Conservation (phyloP, 2,329 filamentous ascomycete species). For the Clarireedia paspali region DNA sequence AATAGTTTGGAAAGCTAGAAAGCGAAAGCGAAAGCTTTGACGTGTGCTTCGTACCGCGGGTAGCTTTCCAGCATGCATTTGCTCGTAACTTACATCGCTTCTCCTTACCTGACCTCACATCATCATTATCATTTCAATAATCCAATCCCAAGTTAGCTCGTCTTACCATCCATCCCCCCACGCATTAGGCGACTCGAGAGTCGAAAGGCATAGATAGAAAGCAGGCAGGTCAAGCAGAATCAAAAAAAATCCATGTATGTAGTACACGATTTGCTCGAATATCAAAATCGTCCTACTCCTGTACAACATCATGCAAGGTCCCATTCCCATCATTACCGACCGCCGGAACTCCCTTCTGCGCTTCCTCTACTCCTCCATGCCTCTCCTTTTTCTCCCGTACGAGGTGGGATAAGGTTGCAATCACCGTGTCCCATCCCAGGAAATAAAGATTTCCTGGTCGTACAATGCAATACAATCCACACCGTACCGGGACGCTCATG, state of each 20-base stretch:
- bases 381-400: too few relatives aligned
- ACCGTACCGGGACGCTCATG: too few relatives aligned
- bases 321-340: neutral
- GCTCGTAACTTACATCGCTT: neutral
- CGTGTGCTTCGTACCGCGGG: neutral
- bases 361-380: too few relatives aligned
- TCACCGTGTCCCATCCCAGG: too few relatives aligned
- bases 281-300: neutral
- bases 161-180: too few relatives aligned
- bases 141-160: neutral
- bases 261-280: neutral
- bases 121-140: neutral
- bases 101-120: constrained; percentile 1
- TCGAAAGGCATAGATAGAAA: too few relatives aligned
- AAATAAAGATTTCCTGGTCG: too few relatives aligned
- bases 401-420: too few relatives aligned
- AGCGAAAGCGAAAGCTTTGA: neutral
- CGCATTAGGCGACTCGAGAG: too few relatives aligned
- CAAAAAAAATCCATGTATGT: neutral
- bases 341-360: too few relatives aligned
- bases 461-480: too few relatives aligned
- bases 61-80: neutral
- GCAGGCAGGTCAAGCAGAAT: too few relatives aligned
- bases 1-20: neutral
- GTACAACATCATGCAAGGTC: neutral